Evolutionary conservation across 768 basidiomycete species (phyloP).

Genomic region (Harrya chromipes): DNA sequence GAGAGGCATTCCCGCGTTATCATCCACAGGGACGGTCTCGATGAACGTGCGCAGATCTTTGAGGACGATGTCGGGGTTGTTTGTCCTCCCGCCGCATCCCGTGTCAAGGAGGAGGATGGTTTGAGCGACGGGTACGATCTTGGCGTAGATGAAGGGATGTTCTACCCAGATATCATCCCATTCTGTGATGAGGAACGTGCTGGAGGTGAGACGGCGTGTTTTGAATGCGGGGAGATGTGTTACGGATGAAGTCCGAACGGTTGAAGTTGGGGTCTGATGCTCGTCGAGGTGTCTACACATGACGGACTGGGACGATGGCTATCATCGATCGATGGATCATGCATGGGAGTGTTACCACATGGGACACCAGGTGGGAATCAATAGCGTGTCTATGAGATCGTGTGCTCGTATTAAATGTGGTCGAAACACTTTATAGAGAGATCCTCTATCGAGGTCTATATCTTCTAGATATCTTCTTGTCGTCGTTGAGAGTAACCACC

Average conservation of each 20-base stretch:
- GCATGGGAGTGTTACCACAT: too few relatives aligned
- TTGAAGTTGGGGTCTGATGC: not conserved
- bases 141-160: conserved; percentile 54
- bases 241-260: not conserved
- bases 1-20: conserved; percentile 42
- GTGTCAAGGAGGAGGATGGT: conserved; percentile 52
- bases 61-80: conserved; percentile 38
- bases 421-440: too few relatives aligned
- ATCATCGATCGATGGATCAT: too few relatives aligned
- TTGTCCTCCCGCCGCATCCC: conserved; percentile 50
- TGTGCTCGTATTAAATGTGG: too few relatives aligned
- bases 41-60: conserved; percentile 48
- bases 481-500: too few relatives aligned
- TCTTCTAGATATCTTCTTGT: too few relatives aligned
- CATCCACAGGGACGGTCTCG: conserved; percentile 41
- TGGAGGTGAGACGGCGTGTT: conserved; percentile 32
- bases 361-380: too few relatives aligned
- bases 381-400: too few relatives aligned
- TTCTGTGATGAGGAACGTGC: conserved; percentile 47
- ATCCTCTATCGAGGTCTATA: too few relatives aligned
- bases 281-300: conserved; percentile 15
- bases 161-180: conserved; percentile 50
- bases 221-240: conserved; percentile 31
- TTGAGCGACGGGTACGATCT: conserved; percentile 35
- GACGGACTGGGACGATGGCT: not conserved